Conservation (phyloP, 2,329 filamentous ascomycete genomes). For the Exophiala viscosa region DNA sequence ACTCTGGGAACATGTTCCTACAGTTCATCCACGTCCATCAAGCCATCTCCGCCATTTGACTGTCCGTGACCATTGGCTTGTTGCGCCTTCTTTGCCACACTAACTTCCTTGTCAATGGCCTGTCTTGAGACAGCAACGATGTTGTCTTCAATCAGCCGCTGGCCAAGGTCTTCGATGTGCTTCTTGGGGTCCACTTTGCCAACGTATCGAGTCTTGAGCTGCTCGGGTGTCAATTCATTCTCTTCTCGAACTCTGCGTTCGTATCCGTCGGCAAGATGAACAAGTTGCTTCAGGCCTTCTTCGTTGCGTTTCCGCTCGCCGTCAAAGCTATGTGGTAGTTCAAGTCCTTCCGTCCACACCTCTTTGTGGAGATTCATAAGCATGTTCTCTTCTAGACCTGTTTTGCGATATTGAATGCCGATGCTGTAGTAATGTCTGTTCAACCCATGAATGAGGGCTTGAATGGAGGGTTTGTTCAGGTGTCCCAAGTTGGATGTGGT, state of each 20-base stretch:
- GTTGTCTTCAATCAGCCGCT: conserved; percentile 97
- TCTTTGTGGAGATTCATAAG: conserved; percentile 99
- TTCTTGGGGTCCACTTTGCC: conserved; percentile 99
- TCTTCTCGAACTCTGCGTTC: conserved; percentile 99
- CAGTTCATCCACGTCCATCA: conserved; percentile 67
- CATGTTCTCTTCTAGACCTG: conserved; percentile 98
- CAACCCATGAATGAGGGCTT: conserved; percentile 94
- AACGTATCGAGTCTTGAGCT: conserved; percentile 97
- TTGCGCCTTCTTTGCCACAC: conserved; percentile 70
- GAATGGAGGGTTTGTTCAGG: conserved; percentile 98
- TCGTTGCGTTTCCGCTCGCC: conserved; percentile 80
- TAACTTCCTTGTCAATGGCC: conserved; percentile 99
- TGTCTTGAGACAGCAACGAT: conserved; percentile 97
- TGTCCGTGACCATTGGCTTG: conserved; percentile 41
- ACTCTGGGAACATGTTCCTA: no score
- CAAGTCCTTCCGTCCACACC: conserved; percentile 94
- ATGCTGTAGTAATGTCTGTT: conserved; percentile 99
- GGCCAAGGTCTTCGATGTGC: conserved; percentile 93
- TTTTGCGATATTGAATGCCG: conserved; percentile 96
- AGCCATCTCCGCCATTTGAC: conserved; percentile 47
- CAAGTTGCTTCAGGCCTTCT: conserved; percentile 81
- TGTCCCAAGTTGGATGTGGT: conserved; percentile 97
- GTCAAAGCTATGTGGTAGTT: conserved; percentile 96
- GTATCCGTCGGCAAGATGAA: conserved; percentile 88
- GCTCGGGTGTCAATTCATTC: conserved; percentile 93